These are phyloP conservation scores for Harringtonia aguacate DNA, from an alignment of 2,329 filamentous ascomycete species.

Conservation along the genomic window DNA sequence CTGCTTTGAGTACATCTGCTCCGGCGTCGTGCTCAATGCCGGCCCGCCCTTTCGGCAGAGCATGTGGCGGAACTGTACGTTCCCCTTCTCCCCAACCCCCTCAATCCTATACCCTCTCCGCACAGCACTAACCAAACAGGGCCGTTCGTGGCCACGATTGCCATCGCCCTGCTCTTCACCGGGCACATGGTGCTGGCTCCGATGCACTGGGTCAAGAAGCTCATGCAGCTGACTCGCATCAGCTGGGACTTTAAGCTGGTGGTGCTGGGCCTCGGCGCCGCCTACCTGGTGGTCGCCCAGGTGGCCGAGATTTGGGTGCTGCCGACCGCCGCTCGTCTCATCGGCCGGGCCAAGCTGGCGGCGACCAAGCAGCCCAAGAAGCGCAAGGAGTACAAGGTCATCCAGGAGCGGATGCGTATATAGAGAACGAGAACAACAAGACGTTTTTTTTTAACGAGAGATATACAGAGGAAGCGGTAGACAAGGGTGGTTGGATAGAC, in stretches of 20 bases:
- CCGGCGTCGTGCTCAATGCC: slow-evolving; percentile 82
- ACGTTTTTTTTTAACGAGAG: no score
- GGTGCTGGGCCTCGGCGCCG: slow-evolving; percentile 57
- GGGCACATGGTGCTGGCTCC: slow-evolving; percentile 75
- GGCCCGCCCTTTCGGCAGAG: slow-evolving; percentile 80
- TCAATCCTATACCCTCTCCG: not conserved
- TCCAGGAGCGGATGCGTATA: slow-evolving; percentile 54
- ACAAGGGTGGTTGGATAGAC: no score
- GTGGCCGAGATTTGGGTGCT: slow-evolving; percentile 62
- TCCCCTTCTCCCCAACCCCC: not conserved
- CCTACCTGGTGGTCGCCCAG: slow-evolving; percentile 61
- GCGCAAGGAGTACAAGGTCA: slow-evolving; percentile 79
- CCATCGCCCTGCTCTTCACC: slow-evolving; percentile 54
- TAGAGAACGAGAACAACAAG: slow-evolving; percentile 9
- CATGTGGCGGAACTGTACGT: slow-evolving; percentile 68
- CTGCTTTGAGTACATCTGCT: slow-evolving; percentile 91
- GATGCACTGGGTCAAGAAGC: slow-evolving; percentile 51
- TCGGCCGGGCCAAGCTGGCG: slow-evolving; percentile 52
- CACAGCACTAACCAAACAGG: slow-evolving; percentile 36
- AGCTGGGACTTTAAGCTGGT: slow-evolving; percentile 61
- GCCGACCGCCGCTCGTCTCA: slow-evolving; percentile 51
- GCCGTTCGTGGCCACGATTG: slow-evolving; percentile 74
- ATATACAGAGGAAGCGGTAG: not conserved
- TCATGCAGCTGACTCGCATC: slow-evolving; percentile 84
- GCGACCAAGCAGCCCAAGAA: slow-evolving; percentile 56